Percentiles rank a stretch among this genome's conserved stretches.
Evolutionary conservation across 2,329 filamentous ascomycete species (phyloP).

Genomic region (Lachnellula cervina): DNA sequence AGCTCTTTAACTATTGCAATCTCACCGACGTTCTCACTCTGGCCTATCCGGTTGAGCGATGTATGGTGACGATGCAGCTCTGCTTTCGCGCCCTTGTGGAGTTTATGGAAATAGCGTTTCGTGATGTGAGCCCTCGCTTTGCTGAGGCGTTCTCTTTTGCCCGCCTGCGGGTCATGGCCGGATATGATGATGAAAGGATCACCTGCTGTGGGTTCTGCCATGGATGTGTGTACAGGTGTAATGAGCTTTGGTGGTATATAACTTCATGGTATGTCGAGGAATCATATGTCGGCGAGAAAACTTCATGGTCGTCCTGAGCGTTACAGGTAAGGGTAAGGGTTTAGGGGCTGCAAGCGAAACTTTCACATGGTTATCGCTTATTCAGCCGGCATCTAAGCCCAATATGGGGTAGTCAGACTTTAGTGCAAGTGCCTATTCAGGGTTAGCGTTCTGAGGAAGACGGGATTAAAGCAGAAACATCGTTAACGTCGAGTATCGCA

Average conservation of each 20-base stretch:
- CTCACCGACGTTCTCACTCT: too few species aligned
- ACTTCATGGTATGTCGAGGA: background rate
- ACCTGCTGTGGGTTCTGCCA: background rate
- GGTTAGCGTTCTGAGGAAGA: background rate
- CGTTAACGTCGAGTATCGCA: background rate
- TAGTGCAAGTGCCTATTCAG: slow-evolving; percentile 4
- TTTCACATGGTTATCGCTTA: too few species aligned
- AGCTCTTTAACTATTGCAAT: background rate
- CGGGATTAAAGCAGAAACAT: too few species aligned
- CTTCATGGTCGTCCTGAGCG: too few species aligned
- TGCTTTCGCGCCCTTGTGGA: background rate
- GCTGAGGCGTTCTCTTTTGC: slow-evolving; percentile 4
- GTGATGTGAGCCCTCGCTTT: background rate
- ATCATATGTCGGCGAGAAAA: too few species aligned
- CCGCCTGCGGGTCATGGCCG: background rate
- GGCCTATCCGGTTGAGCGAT: too few species aligned
- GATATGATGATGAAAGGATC: background rate
- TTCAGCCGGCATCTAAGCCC: too few species aligned
- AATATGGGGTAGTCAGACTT: background rate
- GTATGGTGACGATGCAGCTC: background rate
- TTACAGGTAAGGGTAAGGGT: too few species aligned
- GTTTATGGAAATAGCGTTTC: background rate
- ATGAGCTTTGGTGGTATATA: background rate
- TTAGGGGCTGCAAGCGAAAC: too few species aligned
- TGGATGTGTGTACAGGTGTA: background rate